Base-by-base conservation (phyloP, 2,329 filamentous ascomycete species). In the Colletotrichum sp. region DNA sequence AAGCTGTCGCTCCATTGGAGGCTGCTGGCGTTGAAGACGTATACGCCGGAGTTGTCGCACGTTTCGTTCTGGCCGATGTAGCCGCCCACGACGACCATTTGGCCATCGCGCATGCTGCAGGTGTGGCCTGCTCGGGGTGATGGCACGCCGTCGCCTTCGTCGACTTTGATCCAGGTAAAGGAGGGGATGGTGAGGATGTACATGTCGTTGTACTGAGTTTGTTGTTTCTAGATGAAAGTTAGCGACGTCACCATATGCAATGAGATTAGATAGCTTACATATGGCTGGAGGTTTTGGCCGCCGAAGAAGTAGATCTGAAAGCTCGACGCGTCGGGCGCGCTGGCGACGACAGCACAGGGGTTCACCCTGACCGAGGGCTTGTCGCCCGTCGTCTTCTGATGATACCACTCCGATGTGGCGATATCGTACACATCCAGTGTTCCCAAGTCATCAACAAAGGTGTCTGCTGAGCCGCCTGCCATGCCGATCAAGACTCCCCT, bases 251-350 rank as follows among this genome's bases (percentile, higher is more conserved):
- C 12, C 32, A 13, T 6, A 13, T 13, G 12, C 32, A 13, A 13
- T 13, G 2, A 34, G 32, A 13, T 34, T 13, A 13, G 34, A 6
- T 6, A 15, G 34, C 86, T 80, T 79, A 87, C 92, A 75, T 88
- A 90, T 1, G 94, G 93, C 30, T 91, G 88, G 1, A 96, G 87
- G 78, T 94, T 94, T 81, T 96, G 94, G 0, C 94, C 94, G 15
- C 93, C 94, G 80, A 94, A 96, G 85, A 96, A 90, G 84, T 96
- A 95, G 60, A 96, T 89, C 80, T 96, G 94, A 81, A 95, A 95
- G 32, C 92, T 94, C 21, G 92, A 93, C 10, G 93, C 94, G 80
- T 95, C 93, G 8, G 93, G 90, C 13, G 93, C 92, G 18, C 92
- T 91, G 57, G 92, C 93, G 21, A 94, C 90, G 0, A 93, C 92